Evolutionary conservation across 1,284 basidiomycete species (phyloP).

Genomic region (Fomitopsis betulina): DNA sequence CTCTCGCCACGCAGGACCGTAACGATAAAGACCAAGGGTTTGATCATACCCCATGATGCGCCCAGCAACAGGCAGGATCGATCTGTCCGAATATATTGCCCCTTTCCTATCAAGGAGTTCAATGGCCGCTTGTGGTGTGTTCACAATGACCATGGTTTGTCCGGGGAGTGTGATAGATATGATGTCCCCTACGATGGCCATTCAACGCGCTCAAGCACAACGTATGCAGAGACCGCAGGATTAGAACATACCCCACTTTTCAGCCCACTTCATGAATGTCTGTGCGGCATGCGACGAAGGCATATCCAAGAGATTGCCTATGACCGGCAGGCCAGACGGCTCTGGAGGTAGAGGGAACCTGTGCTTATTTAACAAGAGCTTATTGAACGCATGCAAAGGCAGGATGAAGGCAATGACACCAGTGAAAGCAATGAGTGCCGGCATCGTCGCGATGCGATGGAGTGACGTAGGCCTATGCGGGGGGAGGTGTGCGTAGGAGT

Average conservation of each 20-base stretch:
- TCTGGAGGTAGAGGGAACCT: constrained; percentile 22
- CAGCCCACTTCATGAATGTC: constrained; percentile 25
- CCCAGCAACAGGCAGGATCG: constrained; percentile 32
- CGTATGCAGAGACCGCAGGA: neutral
- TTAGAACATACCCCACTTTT: constrained; percentile 21
- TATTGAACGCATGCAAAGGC: neutral
- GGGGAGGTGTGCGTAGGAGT: too few species aligned
- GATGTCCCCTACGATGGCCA: constrained; percentile 19
- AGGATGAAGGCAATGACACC: neutral
- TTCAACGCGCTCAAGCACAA: neutral
- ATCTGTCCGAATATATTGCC: constrained; percentile 62
- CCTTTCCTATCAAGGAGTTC: constrained; percentile 68
- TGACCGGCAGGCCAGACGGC: constrained; percentile 24
- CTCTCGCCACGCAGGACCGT: constrained; percentile 57
- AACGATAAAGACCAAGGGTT: constrained; percentile 53
- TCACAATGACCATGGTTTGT: constrained; percentile 55
- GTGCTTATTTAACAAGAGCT: neutral
- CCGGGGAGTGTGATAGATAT: constrained; percentile 43
- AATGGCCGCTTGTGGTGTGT: constrained; percentile 44
- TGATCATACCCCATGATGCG: constrained; percentile 67
- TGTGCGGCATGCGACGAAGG: constrained; percentile 23
- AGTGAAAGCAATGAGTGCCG: too few species aligned
- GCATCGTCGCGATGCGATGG: too few species aligned
- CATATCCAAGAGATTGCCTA: constrained; percentile 29
- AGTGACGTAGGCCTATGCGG: too few species aligned